These are phyloP conservation scores for Amphirosellinia nigrospora DNA, from an alignment of 495 filamentous ascomycete genomes.

Conservation along the genomic window DNA sequence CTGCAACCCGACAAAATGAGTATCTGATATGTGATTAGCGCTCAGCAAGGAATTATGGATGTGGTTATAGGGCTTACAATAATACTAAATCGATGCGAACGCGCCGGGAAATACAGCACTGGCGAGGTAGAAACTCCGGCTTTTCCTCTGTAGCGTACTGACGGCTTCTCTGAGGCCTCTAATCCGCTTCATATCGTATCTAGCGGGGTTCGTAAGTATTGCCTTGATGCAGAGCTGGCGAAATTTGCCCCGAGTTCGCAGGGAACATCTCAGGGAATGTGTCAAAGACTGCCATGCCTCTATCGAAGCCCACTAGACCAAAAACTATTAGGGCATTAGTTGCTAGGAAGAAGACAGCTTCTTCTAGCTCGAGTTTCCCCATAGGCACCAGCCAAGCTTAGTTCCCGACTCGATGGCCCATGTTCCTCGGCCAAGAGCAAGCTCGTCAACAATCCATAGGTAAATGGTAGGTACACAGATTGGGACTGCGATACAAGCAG, in stretches of 20 bases:
- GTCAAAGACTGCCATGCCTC: conserved; percentile 62
- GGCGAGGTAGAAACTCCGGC: conserved; percentile 72
- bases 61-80: conserved; percentile 45
- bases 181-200: conserved; percentile 59
- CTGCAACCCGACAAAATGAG: conserved; percentile 73
- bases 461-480: conserved; percentile 68
- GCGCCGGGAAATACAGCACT: conserved; percentile 66
- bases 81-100: conserved; percentile 70
- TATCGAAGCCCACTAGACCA: conserved; percentile 68
- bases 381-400: conserved; percentile 62
- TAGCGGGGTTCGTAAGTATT: conserved; percentile 45
- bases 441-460: conserved; percentile 69
- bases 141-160: conserved; percentile 59
- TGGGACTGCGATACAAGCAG: conserved; percentile 56
- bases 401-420: conserved; percentile 70
- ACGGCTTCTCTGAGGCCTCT: conserved; percentile 61
- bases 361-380: conserved; percentile 71
- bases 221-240: conserved; percentile 53
- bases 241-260: conserved; percentile 45
- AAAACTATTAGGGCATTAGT: conserved; percentile 70
- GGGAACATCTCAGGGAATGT: conserved; percentile 60
- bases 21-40: conserved; percentile 53
- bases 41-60: conserved; percentile 10
- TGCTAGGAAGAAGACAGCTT: conserved; percentile 70
- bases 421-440: conserved; percentile 65